A percentile compares a stretch with the other conserved stretches of the same genome.
These are phyloP conservation scores for Anthracocystis panici-leucophaei DNA, from an alignment of 1,284 basidiomycete species.

Conservation along the genomic window DNA sequence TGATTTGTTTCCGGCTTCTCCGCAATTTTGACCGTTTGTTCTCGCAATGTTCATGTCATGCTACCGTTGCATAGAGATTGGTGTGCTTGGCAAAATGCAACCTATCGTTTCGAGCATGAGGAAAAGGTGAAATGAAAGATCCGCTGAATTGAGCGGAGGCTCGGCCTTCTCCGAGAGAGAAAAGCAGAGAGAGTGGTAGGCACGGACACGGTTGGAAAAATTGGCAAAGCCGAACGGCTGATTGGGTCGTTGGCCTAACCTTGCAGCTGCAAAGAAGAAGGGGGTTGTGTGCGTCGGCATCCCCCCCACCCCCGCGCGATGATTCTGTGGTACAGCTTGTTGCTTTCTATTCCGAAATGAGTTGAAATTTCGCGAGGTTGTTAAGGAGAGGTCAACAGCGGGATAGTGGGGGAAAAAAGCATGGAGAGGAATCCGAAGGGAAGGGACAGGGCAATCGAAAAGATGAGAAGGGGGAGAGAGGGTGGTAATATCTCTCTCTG, in stretches of 20 bases:
- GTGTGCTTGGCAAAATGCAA: background rate
- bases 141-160: background rate
- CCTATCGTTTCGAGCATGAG: background rate
- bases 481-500: too few species aligned
- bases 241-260: too few species aligned
- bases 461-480: too few species aligned
- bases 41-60: slow-evolving; percentile 9
- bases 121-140: background rate
- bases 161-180: slow-evolving; percentile 28
- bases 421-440: background rate
- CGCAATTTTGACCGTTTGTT: slow-evolving; percentile 12
- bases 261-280: too few species aligned
- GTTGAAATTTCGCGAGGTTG: slow-evolving; percentile 2
- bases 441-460: too few species aligned
- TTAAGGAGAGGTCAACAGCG: background rate
- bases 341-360: too few species aligned
- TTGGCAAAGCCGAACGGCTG: slow-evolving; percentile 17
- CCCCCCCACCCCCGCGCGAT: too few species aligned
- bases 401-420: too few species aligned
- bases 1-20: slow-evolving; percentile 9
- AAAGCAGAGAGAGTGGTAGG: too few species aligned
- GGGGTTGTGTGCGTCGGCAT: too few species aligned
- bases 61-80: background rate
- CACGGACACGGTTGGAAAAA: background rate
- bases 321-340: too few species aligned